Evolutionary conservation across 768 basidiomycete species (phyloP), one percentile per base, ranked within the genome.

Genomic region (Favolaschia claudopus): DNA sequence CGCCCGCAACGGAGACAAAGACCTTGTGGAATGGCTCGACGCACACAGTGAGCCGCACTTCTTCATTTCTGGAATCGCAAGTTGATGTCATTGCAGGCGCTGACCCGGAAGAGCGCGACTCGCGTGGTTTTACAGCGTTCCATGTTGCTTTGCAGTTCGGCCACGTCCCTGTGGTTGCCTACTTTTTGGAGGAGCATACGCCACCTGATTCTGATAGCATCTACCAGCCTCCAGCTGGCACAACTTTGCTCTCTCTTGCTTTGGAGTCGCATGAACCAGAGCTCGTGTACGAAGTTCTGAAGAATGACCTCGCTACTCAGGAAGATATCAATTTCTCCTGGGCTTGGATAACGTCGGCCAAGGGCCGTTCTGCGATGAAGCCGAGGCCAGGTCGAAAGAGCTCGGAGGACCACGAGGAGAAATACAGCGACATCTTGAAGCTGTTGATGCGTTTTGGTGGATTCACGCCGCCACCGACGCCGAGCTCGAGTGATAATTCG

Each of bases 41-140:
- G 77, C 82, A 5, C 90, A 92, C 69, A 85, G 91, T 91, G 65
- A 65, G 85, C 73, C 47, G 52, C 36, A 43, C 63, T 49, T 53
- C 49, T 63, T 70, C 68, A 71, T 69, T 59, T 45, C 65, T 63
- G 63, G 29, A 64, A 54, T 53, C 36, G 24, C 61, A 50, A 65
- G 60, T 39, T 55, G 58, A 34, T 63, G 50, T 39, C 60, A 45
- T 44, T 59, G 28, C 67, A 92, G 91, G 85, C 74, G 89, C 89
- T 45, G 88, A 91, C 61, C 78, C 84, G 19, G 90, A 91, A 59
- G 91, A 92, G 69, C 82, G 84, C 49, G 81, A 92, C 71, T 80
- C 78, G 0, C 62, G 76, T 46, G 82, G 82, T 22, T 75, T 81
- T 45, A 89, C 89, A 4, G 82, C 88, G 2, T 86, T 91, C 74